Evolutionary conservation across 768 basidiomycete species (phyloP).

Genomic region (Bullera alba): DNA sequence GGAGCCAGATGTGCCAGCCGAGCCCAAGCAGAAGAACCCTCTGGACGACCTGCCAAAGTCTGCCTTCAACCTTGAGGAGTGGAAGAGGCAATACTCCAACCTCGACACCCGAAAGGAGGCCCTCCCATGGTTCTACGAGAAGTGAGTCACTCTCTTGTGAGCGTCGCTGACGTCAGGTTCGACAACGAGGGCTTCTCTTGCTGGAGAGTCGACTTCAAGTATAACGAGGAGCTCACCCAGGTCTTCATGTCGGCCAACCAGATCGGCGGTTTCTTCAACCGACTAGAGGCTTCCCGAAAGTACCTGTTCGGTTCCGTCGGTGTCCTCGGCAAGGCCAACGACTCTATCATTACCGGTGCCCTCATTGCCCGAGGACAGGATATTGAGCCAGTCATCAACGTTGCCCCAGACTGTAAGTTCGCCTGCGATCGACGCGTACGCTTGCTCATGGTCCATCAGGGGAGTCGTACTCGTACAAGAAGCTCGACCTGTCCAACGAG

Average conservation of each 20-base stretch:
- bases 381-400: slow-evolving; percentile 37
- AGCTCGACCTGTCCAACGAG: slow-evolving; percentile 64
- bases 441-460: slow-evolving; percentile 51
- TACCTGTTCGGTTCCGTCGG: slow-evolving; percentile 90
- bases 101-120: slow-evolving; percentile 88
- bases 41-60: slow-evolving; percentile 74
- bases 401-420: slow-evolving; percentile 40
- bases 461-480: slow-evolving; percentile 77
- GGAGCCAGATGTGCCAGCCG: slow-evolving; percentile 62
- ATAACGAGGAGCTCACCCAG: slow-evolving; percentile 84
- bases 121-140: slow-evolving; percentile 93
- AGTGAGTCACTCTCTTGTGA: slow-evolving; percentile 53
- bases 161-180: slow-evolving; percentile 53
- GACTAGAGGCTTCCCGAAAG: slow-evolving; percentile 92
- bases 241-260: slow-evolving; percentile 90
- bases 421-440: neutral
- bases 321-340: slow-evolving; percentile 73
- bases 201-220: slow-evolving; percentile 94
- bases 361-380: slow-evolving; percentile 72
- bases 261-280: slow-evolving; percentile 90
- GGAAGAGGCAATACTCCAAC: slow-evolving; percentile 98
- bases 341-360: slow-evolving; percentile 72
- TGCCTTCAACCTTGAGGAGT: slow-evolving; percentile 58
- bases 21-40: slow-evolving; percentile 91
- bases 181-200: slow-evolving; percentile 82